Base-by-base conservation (phyloP, 345 rosid species). In the Streptanthus diversifolius region DNA sequence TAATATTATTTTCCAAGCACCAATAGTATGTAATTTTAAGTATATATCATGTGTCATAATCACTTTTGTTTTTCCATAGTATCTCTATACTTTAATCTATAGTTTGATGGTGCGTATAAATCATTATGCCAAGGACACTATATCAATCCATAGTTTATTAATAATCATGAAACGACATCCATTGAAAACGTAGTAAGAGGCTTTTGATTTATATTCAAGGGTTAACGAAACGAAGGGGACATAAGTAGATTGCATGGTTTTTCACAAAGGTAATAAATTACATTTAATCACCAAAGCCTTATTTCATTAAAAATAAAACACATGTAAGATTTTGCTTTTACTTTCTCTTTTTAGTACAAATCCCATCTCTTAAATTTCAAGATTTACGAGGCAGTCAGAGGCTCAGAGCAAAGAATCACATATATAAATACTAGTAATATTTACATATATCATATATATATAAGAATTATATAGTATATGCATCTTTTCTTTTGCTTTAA, bases 381-480 rank as follows among this genome's bases (percentile, higher is more conserved):
- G 68, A 51, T 40, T 74, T 40, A 67, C 68, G 78, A 75, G 73
- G 68, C 78, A 67, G 68, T 67, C 39, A 59, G 73, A 67, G 37
- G 59, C 63, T 67, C 39, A 59, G 73, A 67, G 37, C 55, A 49
- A 67, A 75, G 55, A 75, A 49, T 75, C 68, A 60, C 63, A 48
- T 43, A 53, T 6, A 32, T 53, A 30, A 13, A 41, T n/a, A n/a
- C n/a, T n/a, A n/a, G 18, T 14, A 44, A 53, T 17, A 29, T 24
- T 15, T 49, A 47, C 24, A 45, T 44, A n/a, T 33, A 48, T 4
- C 21, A 48, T 10, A 48, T 18, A 15, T 27, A 24, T 8, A 24
- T 64, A 53, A 21, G 57, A 55, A 54, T 33, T 36, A 57, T 35
- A 72, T 63, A 53, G 61, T 29, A 62, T 43, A 63, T 63, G 68